phyloP scores from a whole-genome alignment of 768 basidiomycete species.

The Boletellus emodensis region DNA sequence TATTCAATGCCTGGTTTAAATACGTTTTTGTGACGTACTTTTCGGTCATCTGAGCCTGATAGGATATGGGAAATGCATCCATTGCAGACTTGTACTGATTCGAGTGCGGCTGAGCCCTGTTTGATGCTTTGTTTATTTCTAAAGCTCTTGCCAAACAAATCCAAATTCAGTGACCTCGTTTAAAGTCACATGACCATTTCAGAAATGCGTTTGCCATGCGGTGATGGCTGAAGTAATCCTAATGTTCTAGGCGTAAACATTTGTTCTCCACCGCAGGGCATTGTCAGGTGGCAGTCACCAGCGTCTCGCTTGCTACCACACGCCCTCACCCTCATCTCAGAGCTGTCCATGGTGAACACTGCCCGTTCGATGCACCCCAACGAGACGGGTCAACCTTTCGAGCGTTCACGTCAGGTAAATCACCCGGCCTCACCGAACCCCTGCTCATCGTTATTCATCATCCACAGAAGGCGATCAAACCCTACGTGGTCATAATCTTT shows the following conservation, averaged over 20 bases:
- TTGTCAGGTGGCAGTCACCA: background rate
- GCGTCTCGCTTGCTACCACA: background rate
- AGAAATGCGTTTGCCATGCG: constrained; percentile 15
- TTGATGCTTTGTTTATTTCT: constrained; percentile 8
- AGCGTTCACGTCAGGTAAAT: constrained; percentile 4
- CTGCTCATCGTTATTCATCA: background rate
- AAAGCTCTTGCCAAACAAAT: constrained; percentile 8
- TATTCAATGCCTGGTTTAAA: no score
- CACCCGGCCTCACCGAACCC: background rate
- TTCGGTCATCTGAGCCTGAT: no score
- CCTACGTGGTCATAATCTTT: constrained; percentile 26
- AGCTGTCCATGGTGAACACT: background rate
- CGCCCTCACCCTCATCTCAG: background rate
- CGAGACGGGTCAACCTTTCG: background rate
- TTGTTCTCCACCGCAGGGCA: background rate
- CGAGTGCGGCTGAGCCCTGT: background rate
- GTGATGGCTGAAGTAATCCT: background rate
- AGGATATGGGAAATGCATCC: no score
- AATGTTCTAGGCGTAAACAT: background rate
- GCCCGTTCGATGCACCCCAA: background rate
- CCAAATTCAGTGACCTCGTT: background rate
- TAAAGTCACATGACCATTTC: background rate
- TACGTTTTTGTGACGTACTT: no score
- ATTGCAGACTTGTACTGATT: no score
- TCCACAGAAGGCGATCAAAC: background rate